phyloP scores from a whole-genome alignment of 2,329 filamentous ascomycete species.

The Hypoxylon sp. region DNA sequence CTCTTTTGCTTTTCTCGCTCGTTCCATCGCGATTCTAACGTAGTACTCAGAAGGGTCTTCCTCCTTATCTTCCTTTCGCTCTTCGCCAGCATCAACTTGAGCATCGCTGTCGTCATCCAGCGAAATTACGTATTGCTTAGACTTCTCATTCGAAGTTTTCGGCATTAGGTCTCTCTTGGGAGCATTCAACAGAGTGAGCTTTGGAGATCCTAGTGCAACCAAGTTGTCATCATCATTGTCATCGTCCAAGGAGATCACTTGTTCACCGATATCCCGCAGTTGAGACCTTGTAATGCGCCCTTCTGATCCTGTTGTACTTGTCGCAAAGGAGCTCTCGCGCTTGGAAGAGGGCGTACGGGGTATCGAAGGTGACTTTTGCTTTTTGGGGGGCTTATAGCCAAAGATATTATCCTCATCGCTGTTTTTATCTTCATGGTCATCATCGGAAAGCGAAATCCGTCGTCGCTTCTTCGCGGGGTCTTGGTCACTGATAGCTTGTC shows the following conservation, averaged over 20 bases:
- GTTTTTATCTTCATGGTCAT: not conserved
- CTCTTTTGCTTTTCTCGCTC: constrained; percentile 50
- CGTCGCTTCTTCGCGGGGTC: constrained; percentile 47
- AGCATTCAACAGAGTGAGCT: not conserved
- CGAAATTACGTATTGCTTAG: constrained; percentile 25
- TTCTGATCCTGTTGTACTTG: constrained; percentile 15
- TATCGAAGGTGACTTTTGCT: constrained; percentile 36
- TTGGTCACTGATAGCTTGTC: constrained; percentile 25
- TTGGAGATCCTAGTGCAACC: constrained; percentile 2
- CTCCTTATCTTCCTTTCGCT: constrained; percentile 41
- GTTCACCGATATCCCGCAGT: constrained; percentile 27
- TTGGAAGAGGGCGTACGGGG: constrained; percentile 37
- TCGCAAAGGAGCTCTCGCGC: constrained; percentile 24
- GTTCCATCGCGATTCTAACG: constrained; percentile 60
- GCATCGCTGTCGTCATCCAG: constrained; percentile 43
- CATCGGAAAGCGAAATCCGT: constrained; percentile 35
- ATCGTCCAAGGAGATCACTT: constrained; percentile 46
- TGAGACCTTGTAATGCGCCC: constrained; percentile 22
- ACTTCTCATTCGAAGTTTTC: constrained; percentile 22
- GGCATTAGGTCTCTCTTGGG: constrained; percentile 21
- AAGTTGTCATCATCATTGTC: constrained; percentile 36
- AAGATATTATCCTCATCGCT: constrained; percentile 40
- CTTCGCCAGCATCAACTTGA: constrained; percentile 48
- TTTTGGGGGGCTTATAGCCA: constrained; percentile 37
- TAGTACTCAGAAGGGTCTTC: constrained; percentile 64